Evolutionary conservation across 495 filamentous ascomycete species (phyloP).

Genomic region (Neurospora pannonica): DNA sequence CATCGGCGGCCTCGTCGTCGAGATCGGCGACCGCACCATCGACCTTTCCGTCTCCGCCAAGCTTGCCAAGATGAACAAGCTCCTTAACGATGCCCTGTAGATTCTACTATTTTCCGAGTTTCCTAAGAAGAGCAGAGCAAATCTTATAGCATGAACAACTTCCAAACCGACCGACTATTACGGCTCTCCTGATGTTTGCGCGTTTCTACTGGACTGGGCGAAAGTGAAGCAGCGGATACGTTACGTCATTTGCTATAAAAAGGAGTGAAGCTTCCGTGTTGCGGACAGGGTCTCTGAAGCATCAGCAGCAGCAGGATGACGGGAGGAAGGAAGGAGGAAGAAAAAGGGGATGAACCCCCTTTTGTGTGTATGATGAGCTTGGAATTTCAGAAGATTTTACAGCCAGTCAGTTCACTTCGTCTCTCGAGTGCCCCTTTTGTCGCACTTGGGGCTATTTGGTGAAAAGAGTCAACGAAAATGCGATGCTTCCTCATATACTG

Average conservation of each 20-base stretch:
- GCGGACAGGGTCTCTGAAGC: neutral
- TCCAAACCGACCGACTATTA: neutral
- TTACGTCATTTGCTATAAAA: neutral
- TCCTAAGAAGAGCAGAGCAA: neutral
- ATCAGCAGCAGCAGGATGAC: neutral
- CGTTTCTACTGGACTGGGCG: neutral
- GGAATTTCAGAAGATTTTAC: neutral
- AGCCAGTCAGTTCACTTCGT: neutral
- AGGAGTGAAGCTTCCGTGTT: neutral
- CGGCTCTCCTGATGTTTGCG: neutral
- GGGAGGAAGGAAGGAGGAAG: neutral
- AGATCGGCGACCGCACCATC: slow-evolving; percentile 96
- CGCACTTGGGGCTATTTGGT: too few species aligned
- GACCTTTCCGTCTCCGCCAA: slow-evolving; percentile 91
- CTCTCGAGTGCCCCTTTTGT: neutral
- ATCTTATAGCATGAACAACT: neutral
- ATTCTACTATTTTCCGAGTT: slow-evolving; percentile 26
- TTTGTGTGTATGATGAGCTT: neutral
- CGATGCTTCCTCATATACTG: neutral
- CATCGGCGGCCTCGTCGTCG: slow-evolving; percentile 85
- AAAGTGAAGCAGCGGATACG: neutral
- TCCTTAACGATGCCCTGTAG: slow-evolving; percentile 92
- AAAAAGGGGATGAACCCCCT: neutral
- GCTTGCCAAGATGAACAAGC: slow-evolving; percentile 98
- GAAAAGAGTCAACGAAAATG: neutral